Evolutionary conservation across 2,329 filamentous ascomycete genomes (phyloP).

Genomic region (Chaetomium sp.): DNA sequence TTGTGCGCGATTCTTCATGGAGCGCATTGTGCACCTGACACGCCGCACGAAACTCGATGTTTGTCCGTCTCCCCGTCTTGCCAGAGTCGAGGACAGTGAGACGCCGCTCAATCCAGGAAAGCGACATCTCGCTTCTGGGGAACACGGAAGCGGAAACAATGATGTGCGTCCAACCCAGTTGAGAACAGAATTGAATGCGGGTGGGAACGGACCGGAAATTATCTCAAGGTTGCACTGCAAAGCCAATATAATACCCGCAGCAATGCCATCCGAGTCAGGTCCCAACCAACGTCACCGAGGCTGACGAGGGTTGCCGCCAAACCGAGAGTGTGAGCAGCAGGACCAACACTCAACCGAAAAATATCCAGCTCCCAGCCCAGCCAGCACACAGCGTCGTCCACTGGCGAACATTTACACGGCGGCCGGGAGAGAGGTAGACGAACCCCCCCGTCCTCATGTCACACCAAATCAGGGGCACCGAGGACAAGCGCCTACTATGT

Average conservation of each 20-base stretch:
- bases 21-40: no score
- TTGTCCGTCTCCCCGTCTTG: no score
- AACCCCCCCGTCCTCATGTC: constrained; percentile 1
- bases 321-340: not conserved
- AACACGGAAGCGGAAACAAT: not conserved
- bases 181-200: not conserved
- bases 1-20: no score
- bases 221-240: constrained; percentile 12
- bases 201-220: constrained; percentile 11
- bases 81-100: not conserved
- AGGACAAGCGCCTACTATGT: constrained; percentile 1
- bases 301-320: not conserved
- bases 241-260: constrained; percentile 11
- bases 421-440: not conserved
- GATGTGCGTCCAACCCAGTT: not conserved
- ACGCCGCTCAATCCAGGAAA: not conserved
- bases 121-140: not conserved
- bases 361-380: not conserved
- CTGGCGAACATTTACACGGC: no score
- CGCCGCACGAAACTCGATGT: no score
- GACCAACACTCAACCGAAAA: constrained; percentile 1
- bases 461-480: constrained; percentile 6
- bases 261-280: constrained; percentile 8
- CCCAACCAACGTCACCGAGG: constrained; percentile 1
- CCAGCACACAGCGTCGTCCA: no score